These are phyloP conservation scores for Neurospora intermedia DNA, from an alignment of 495 filamentous ascomycete species.

Conservation along the genomic window DNA sequence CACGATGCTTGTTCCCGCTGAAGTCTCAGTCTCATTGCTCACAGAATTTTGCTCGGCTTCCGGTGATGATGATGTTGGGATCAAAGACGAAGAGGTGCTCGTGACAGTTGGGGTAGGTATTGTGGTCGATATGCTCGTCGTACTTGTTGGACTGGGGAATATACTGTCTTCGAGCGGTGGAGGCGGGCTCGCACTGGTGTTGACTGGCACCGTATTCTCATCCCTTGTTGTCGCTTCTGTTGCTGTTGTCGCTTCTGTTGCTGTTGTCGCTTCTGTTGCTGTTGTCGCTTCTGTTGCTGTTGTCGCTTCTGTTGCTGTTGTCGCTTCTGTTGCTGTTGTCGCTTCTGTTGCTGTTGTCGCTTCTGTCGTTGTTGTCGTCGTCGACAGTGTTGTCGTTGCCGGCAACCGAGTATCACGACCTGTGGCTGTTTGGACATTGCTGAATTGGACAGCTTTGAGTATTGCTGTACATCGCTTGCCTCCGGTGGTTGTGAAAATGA, in stretches of 20 bases:
- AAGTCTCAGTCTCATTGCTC: neutral
- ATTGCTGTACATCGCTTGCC: constrained; percentile 39
- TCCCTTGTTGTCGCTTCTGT: constrained; percentile 3
- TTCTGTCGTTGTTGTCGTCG: no score
- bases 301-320: no score
- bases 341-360: neutral
- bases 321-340: no score
- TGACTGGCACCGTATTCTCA: constrained; percentile 5
- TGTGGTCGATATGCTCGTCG: constrained; percentile 21
- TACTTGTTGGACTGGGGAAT: constrained; percentile 17
- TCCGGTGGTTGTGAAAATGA: constrained; percentile 30
- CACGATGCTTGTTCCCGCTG: neutral
- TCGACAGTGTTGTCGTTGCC: neutral
- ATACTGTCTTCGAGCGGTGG: constrained; percentile 4
- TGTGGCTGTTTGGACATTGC: constrained; percentile 6
- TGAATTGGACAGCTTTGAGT: constrained; percentile 22
- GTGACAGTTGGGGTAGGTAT: constrained; percentile 7
- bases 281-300: no score
- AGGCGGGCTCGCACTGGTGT: constrained; percentile 5
- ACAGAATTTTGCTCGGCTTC: neutral
- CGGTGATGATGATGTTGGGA: neutral
- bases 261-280: no score
- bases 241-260: neutral
- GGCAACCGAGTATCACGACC: constrained; percentile 1
- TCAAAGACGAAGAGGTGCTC: constrained; percentile 5